Conservation (phyloP, 345 rosid species). For the Noccaea bulbosa region DNA sequence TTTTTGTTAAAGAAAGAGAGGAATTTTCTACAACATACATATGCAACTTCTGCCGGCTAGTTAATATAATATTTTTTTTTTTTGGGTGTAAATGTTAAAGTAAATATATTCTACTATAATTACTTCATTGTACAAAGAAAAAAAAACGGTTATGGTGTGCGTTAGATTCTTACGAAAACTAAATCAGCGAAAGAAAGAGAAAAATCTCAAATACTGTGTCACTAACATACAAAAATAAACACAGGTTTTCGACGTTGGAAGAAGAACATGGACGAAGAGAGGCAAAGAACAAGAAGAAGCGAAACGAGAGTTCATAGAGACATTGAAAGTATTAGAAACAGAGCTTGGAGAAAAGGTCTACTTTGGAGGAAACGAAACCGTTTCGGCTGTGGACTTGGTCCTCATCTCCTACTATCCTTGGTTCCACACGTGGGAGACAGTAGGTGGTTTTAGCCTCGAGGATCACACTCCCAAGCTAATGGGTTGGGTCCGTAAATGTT, state of each 20-base stretch:
- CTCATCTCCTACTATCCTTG: slow-evolving; percentile 47
- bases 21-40: too few species aligned
- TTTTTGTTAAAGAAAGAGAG: too few species aligned
- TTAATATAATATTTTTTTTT: too few species aligned
- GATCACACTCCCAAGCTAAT: slow-evolving; percentile 40
- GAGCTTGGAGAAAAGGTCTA: slow-evolving; percentile 42
- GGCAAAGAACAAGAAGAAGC: slow-evolving; percentile 48
- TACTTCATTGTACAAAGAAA: not conserved
- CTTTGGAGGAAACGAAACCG: slow-evolving; percentile 43
- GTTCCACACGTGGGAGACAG: slow-evolving; percentile 43
- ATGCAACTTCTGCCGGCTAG: too few species aligned
- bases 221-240: not conserved
- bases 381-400: slow-evolving; percentile 42
- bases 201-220: not conserved
- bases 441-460: slow-evolving; percentile 39
- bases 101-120: too few species aligned
- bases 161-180: not conserved
- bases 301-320: slow-evolving; percentile 37
- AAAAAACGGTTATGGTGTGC: not conserved
- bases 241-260: slow-evolving; percentile 44
- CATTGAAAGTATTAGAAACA: slow-evolving; percentile 36
- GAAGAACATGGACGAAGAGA: slow-evolving; percentile 45
- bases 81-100: too few species aligned
- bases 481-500: slow-evolving; percentile 39
- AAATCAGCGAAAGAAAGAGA: not conserved